These are phyloP conservation scores for Clavispora carvajalis DNA, from an alignment of 805 yeast genomes.

Conservation along the genomic window DNA sequence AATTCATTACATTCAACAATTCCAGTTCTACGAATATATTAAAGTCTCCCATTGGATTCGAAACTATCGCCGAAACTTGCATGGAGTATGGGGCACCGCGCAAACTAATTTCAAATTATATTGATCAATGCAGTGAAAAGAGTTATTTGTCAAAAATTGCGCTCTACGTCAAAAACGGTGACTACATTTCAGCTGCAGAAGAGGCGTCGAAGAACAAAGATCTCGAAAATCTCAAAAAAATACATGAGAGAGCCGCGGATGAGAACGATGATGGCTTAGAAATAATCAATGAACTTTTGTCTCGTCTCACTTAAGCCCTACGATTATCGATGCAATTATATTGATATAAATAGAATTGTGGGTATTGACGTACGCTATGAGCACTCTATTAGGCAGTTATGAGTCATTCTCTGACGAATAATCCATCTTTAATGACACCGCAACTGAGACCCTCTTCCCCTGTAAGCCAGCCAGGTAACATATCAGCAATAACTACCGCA, in stretches of 20 bases:
- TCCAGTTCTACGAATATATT: conserved; percentile 15
- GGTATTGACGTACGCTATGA: background rate
- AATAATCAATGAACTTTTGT: background rate
- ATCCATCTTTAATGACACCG: conserved; percentile 33
- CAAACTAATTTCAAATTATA: conserved; percentile 55
- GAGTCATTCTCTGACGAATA: background rate
- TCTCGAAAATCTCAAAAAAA: conserved; percentile 7
- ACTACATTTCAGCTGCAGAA: conserved; percentile 44
- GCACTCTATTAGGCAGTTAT: background rate
- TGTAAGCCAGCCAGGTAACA: conserved; percentile 69
- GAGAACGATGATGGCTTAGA: conserved; percentile 6
- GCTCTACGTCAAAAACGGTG: conserved; percentile 49
- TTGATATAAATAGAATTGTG: background rate
- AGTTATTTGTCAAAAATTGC: conserved; percentile 43
- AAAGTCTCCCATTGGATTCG: conserved; percentile 69
- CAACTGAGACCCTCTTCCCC: conserved; percentile 62
- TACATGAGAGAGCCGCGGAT: conserved; percentile 1
- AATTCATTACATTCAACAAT: conserved; percentile 20
- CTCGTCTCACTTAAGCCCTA: background rate
- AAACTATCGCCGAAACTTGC: conserved; percentile 55
- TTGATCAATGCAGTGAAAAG: conserved; percentile 45
- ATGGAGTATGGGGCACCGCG: conserved; percentile 46
- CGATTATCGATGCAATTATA: background rate
- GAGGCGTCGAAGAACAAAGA: conserved; percentile 46
- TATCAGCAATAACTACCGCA: conserved; percentile 46